These are phyloP conservation scores for Aspergillus sp. DNA, from an alignment of 2,329 filamentous ascomycete genomes.

Conservation along the genomic window DNA sequence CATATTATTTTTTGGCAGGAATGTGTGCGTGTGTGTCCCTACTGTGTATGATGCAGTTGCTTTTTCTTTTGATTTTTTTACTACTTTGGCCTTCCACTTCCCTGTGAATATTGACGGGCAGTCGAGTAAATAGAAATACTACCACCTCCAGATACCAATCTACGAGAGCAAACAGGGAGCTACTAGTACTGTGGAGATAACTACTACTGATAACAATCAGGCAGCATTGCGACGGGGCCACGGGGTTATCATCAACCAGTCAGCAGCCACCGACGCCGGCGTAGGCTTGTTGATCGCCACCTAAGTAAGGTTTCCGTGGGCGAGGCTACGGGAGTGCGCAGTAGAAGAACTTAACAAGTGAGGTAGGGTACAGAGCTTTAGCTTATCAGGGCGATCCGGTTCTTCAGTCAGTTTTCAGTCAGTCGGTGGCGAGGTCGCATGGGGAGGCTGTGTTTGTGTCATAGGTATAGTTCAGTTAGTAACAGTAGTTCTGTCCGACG, in stretches of 20 bases:
- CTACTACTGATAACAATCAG: not conserved
- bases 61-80: too few relatives aligned
- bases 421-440: not conserved
- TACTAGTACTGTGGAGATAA: too few relatives aligned
- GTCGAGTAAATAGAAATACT: not conserved
- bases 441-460: not conserved
- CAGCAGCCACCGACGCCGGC: not conserved
- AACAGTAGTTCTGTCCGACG: too few relatives aligned
- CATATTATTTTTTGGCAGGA: too few relatives aligned
- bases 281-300: not conserved
- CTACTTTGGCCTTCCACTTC: too few relatives aligned
- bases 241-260: not conserved
- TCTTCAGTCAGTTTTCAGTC: not conserved
- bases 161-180: too few relatives aligned
- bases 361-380: too few relatives aligned
- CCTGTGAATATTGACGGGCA: not conserved
- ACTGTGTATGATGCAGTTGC: not conserved
- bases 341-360: too few relatives aligned
- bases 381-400: slow-evolving; percentile 4
- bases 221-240: not conserved
- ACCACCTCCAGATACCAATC: too few relatives aligned
- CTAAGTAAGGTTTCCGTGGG: not conserved
- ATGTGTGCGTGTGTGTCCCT: not conserved
- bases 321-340: not conserved
- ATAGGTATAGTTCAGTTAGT: too few relatives aligned